Evolutionary conservation across 768 basidiomycete genomes (phyloP).

Genomic region (Pleurotus giganteus): DNA sequence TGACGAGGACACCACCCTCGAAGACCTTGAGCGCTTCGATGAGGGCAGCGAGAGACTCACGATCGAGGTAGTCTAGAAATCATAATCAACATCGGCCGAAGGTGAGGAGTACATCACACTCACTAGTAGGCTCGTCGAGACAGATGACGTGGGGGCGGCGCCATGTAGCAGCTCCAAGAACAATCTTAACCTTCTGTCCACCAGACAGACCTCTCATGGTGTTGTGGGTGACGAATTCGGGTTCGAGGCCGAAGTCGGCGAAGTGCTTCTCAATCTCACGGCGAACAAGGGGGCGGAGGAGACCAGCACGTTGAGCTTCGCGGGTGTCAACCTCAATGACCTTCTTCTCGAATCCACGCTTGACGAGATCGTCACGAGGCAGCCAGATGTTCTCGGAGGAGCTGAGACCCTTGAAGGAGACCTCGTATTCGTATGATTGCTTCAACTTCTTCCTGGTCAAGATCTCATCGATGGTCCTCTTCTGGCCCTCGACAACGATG

Average conservation of each 20-base stretch:
- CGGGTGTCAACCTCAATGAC: slow-evolving; percentile 96
- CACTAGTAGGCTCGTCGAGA: slow-evolving; percentile 94
- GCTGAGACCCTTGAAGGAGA: slow-evolving; percentile 90
- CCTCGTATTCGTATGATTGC: slow-evolving; percentile 99
- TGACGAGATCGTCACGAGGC: slow-evolving; percentile 93
- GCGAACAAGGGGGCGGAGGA: slow-evolving; percentile 94
- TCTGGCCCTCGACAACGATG: slow-evolving; percentile 89
- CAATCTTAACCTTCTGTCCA: slow-evolving; percentile 99
- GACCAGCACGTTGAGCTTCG: slow-evolving; percentile 94
- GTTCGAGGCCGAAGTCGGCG: slow-evolving; percentile 97
- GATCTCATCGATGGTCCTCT: slow-evolving; percentile 94
- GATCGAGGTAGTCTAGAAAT: slow-evolving; percentile 89
- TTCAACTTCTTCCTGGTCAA: slow-evolving; percentile 93
- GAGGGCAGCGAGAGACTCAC: slow-evolving; percentile 98
- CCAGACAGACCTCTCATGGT: slow-evolving; percentile 98
- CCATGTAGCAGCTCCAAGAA: slow-evolving; percentile 98
- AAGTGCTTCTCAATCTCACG: slow-evolving; percentile 99
- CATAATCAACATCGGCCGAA: slow-evolving; percentile 8
- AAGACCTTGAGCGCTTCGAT: slow-evolving; percentile 98
- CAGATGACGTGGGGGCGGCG: slow-evolving; percentile 97
- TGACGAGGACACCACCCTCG: slow-evolving; percentile 97
- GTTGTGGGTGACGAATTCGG: slow-evolving; percentile 99
- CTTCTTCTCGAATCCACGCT: slow-evolving; percentile 99
- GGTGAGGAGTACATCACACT: slow-evolving; percentile 20
- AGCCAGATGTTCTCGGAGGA: slow-evolving; percentile 99